phyloP scores from a whole-genome alignment of 1,284 basidiomycete species.

The Apiotrichum akiyoshidainum region DNA sequence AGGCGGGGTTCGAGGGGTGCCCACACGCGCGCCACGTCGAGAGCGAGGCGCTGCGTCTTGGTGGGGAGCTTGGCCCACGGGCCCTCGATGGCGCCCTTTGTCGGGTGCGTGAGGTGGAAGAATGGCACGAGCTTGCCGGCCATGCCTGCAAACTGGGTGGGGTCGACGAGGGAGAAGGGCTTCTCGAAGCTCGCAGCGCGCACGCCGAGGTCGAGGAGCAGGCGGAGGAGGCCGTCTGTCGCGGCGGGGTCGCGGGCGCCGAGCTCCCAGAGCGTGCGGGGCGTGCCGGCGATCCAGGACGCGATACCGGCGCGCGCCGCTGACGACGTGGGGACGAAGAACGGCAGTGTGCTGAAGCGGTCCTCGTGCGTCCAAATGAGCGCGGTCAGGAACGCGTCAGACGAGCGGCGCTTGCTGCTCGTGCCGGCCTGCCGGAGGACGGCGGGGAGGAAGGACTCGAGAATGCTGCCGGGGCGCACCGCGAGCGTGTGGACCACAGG shows the following conservation, averaged over 20 bases:
- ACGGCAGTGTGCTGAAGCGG: slow-evolving; percentile 37
- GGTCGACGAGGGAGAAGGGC: slow-evolving; percentile 52
- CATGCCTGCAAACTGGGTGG: slow-evolving; percentile 50
- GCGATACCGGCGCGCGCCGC: slow-evolving; percentile 21
- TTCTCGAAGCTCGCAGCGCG: slow-evolving; percentile 18
- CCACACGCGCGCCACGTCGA: slow-evolving; percentile 54
- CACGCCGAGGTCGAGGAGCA: slow-evolving; percentile 31
- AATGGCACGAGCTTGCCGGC: slow-evolving; percentile 62
- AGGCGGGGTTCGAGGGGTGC: slow-evolving; percentile 23
- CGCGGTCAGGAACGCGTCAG: slow-evolving; percentile 66
- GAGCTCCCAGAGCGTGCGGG: slow-evolving; percentile 78
- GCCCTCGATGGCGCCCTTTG: slow-evolving; percentile 65
- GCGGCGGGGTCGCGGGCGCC: slow-evolving; percentile 58
- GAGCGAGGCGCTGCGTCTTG: slow-evolving; percentile 50
- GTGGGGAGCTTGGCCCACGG: slow-evolving; percentile 66
- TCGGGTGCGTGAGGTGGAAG: slow-evolving; percentile 69
- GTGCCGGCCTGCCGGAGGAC: slow-evolving; percentile 50
- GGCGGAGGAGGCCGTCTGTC: slow-evolving; percentile 57
- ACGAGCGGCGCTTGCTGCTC: slow-evolving; percentile 26
- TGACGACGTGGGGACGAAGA: slow-evolving; percentile 36
- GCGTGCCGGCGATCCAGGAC: slow-evolving; percentile 61
- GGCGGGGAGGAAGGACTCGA: slow-evolving; percentile 33
- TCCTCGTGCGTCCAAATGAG: slow-evolving; percentile 61
- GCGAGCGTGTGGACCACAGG: slow-evolving; percentile 82
- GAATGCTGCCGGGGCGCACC: slow-evolving; percentile 48